Evolutionary conservation across 768 basidiomycete genomes (phyloP), one percentile per base, ranked within the genome.

Genomic region (Chalciporus sphaerocephalus): DNA sequence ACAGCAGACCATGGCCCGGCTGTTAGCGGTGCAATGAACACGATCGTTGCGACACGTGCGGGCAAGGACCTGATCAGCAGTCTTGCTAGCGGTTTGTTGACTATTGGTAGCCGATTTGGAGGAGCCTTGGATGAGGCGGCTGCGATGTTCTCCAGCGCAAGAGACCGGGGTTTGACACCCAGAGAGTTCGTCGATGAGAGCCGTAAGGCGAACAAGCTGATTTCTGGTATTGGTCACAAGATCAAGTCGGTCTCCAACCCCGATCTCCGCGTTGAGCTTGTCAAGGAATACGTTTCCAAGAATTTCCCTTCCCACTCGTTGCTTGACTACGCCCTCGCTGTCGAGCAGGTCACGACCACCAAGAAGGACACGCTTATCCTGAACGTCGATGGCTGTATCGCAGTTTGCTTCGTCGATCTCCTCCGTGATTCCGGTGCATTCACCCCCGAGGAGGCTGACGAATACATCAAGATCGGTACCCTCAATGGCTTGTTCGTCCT

Each of bases 291-390:
- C 58, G 95, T 95, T 49, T 73, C 65, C 73, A 92, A 95, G 73
- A 72, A 95, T 78, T 99, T 99, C 90, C 95, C 95, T 4, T 85
- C 83, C 60, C 92, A 94, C 73, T 83, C 80, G 53, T 74, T 95
- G 53, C 81, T 95, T 57, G 93, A 95, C 71, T 95, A 93, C 57
- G 95, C 94, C 12, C 80, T 97, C 48, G 92, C 91, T 34, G 93
- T 96, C 51, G 95, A 99, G 79, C 92, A 89, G 70, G 94, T 98
- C 48, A 97, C 95, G 32, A 93, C 92, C 35, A 73, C 91, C 44
- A 99, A 99, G 85, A 96, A 97, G 76, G 93, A 95, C 66, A 95
- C 92, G 81, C 81, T 95, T 60, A 95, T 97, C 72, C 77, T 97
- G 46, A 98, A 97, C 71, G 92, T 97, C 53, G 94, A 96, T 52